Evolutionary conservation across 2,329 filamentous ascomycete genomes (phyloP).

Genomic region (Chrysoporthe cubensis): DNA sequence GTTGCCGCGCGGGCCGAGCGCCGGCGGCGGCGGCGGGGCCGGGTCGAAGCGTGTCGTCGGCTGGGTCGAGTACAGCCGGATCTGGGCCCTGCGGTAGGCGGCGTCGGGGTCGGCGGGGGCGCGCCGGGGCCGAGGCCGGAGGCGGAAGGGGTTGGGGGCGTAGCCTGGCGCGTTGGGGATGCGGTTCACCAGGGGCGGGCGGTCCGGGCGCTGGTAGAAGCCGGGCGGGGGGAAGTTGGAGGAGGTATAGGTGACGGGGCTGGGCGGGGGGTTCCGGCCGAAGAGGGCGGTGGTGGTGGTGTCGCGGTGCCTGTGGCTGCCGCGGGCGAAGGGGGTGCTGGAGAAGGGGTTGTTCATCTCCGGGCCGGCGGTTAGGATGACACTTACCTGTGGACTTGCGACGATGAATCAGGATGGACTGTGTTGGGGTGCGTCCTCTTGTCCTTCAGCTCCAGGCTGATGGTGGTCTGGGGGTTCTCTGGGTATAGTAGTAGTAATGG

Average conservation of each 20-base stretch:
- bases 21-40: not conserved
- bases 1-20: not conserved
- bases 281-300: not conserved
- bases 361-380: too few species aligned
- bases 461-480: too few species aligned
- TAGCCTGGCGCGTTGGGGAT: not conserved
- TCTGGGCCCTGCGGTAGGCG: not conserved
- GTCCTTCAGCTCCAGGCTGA: too few species aligned
- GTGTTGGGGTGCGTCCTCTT: not conserved
- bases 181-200: not conserved
- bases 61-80: not conserved
- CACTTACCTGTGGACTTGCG: too few species aligned
- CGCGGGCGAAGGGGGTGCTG: not conserved
- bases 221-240: too few species aligned
- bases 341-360: not conserved
- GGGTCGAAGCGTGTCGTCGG: not conserved
- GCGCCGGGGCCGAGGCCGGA: not conserved
- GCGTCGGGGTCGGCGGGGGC: not conserved
- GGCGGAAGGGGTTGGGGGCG: conserved; percentile 8
- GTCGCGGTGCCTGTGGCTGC: not conserved
- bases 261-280: too few species aligned
- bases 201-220: not conserved
- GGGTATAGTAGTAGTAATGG: too few species aligned
- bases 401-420: too few species aligned
- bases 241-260: too few species aligned